A percentile compares a stretch with the other conserved stretches of the same genome.
Conservation (phyloP, 2,329 filamentous ascomycete genomes). For the Rachicladosporium sp. region DNA sequence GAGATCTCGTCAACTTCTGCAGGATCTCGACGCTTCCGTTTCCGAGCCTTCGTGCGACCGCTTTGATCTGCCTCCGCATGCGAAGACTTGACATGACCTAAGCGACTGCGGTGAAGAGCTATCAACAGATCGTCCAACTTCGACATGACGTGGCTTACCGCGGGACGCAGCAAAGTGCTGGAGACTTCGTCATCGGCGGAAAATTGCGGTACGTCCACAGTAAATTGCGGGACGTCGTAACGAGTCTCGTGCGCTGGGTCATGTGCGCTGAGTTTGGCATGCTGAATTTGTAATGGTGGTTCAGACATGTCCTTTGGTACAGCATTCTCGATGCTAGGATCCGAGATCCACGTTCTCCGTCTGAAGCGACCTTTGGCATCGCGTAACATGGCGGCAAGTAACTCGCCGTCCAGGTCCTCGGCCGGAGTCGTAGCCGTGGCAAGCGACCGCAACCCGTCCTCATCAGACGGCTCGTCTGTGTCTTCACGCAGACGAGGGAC, state of each 20-base stretch:
- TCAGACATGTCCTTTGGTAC: too few species aligned
- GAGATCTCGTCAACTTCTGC: too few species aligned
- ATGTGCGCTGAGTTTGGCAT: too few species aligned
- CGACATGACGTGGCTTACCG: constrained; percentile 56
- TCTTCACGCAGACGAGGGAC: constrained; percentile 48
- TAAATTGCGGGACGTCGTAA: too few species aligned
- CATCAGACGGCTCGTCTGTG: neutral
- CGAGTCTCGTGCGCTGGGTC: too few species aligned
- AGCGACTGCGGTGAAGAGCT: constrained; percentile 49
- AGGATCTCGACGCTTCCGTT: constrained; percentile 2
- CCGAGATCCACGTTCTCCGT: neutral
- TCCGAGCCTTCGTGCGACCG: constrained; percentile 1
- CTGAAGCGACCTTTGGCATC: constrained; percentile 51
- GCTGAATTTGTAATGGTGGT: too few species aligned
- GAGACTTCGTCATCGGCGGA: too few species aligned
- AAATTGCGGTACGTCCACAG: too few species aligned
- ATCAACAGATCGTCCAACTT: constrained; percentile 58
- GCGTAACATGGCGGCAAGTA: constrained; percentile 54
- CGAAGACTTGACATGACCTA: constrained; percentile 10
- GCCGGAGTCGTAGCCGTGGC: constrained; percentile 36
- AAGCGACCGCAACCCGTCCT: too few species aligned
- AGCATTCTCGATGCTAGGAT: too few species aligned
- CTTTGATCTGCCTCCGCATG: neutral
- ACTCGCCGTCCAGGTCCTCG: constrained; percentile 53
- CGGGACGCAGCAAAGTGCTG: constrained; percentile 47